phyloP scores from a whole-genome alignment of 768 basidiomycete genomes.

The Lepiota venenata region DNA sequence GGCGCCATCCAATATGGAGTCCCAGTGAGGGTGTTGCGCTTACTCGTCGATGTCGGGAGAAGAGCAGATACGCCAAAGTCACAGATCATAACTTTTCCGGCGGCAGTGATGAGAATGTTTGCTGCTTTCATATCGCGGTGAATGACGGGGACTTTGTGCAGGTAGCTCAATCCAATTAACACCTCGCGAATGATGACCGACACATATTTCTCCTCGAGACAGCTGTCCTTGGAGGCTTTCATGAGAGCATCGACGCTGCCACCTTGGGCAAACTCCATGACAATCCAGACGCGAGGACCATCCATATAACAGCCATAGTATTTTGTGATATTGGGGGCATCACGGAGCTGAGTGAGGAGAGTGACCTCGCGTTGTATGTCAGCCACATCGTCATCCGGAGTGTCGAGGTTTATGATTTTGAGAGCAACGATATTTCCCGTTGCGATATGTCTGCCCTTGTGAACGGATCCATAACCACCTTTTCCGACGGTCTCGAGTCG shows the following conservation, averaged over 20 bases:
- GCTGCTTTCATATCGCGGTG: conserved; percentile 98
- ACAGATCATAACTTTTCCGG: conserved; percentile 91
- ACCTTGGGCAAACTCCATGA: conserved; percentile 96
- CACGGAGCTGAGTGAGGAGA: conserved; percentile 84
- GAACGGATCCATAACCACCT: conserved; percentile 95
- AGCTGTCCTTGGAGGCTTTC: conserved; percentile 74
- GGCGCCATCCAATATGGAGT: conserved; percentile 99
- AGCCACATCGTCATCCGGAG: conserved; percentile 91
- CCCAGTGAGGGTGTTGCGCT: conserved; percentile 94
- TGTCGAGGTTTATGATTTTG: conserved; percentile 99
- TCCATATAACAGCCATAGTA: conserved; percentile 98
- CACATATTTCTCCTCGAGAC: conserved; percentile 87
- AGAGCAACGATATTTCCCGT: conserved; percentile 90
- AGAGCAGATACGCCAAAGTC: conserved; percentile 99
- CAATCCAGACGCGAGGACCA: conserved; percentile 97
- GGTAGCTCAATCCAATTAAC: conserved; percentile 79
- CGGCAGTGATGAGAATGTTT: conserved; percentile 86
- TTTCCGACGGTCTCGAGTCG: conserved; percentile 93
- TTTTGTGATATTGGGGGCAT: conserved; percentile 87
- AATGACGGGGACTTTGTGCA: conserved; percentile 93
- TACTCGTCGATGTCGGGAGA: conserved; percentile 78
- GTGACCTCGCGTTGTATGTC: conserved; percentile 97
- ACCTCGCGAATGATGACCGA: conserved; percentile 88
- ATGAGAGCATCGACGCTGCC: conserved; percentile 92
- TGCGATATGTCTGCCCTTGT: conserved; percentile 82